A percentile compares a stretch with the other conserved stretches of the same genome.
These are phyloP conservation scores for Solanum virginianum DNA, from an alignment of 257 asterid genomes.

Conservation along the genomic window DNA sequence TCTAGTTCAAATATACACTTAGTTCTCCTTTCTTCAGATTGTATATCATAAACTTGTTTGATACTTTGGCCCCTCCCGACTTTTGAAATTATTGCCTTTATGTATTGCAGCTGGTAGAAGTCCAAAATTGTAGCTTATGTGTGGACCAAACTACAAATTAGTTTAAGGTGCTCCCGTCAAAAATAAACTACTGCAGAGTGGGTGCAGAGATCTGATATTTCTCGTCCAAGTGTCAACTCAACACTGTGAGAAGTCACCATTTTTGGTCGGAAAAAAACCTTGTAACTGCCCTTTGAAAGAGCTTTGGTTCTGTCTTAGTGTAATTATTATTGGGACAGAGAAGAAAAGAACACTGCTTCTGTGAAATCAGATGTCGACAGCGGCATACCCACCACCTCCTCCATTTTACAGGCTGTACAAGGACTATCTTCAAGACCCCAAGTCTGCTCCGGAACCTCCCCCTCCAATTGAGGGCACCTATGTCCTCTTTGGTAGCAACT, in stretches of 20 bases:
- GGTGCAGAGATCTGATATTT: neutral
- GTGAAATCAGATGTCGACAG: conserved; percentile 44
- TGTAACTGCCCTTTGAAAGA: neutral
- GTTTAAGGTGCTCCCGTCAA: neutral
- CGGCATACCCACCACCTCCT: conserved; percentile 94
- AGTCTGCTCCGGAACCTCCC: conserved; percentile 79
- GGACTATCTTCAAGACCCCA: conserved; percentile 48
- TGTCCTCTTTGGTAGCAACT: conserved; percentile 65
- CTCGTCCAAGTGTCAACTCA: neutral
- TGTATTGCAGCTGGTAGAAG: neutral
- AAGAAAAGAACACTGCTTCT: neutral
- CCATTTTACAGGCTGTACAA: conserved; percentile 77
- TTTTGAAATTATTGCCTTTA: neutral
- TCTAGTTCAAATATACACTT: neutral
- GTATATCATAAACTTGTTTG: neutral
- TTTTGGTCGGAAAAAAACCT: neutral
- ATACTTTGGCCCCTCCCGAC: neutral
- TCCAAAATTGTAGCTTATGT: neutral
- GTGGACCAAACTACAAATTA: neutral
- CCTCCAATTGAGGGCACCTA: conserved; percentile 70
- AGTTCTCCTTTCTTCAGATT: neutral
- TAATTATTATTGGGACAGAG: neutral
- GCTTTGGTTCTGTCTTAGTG: neutral
- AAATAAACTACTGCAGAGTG: neutral
- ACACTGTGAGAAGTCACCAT: neutral